A percentile compares a stretch with the other conserved stretches of the same genome.
Evolutionary conservation across 1,139 yeast genomes (phyloP).

Genomic region (Magnusiomyces clavatus): DNA sequence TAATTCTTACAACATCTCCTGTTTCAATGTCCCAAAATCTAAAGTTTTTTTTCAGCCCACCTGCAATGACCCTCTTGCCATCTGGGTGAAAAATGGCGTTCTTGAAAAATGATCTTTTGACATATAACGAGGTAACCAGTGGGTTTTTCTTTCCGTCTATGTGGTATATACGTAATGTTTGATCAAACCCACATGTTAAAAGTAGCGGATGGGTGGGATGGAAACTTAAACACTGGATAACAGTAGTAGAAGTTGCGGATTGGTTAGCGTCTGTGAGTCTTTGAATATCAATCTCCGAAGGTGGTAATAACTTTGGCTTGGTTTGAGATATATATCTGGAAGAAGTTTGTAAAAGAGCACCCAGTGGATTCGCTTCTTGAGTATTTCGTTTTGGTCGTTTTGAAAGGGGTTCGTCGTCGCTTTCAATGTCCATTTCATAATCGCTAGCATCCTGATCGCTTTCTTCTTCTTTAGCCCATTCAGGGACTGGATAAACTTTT

Average conservation of each 20-base stretch:
- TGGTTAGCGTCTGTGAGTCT: conserved; percentile 83
- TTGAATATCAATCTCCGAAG: conserved; percentile 62
- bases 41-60: conserved; percentile 88
- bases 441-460: conserved; percentile 22
- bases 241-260: conserved; percentile 60
- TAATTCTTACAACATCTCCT: conserved; percentile 74
- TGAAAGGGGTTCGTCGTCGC: conserved; percentile 33
- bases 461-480: conserved; percentile 52
- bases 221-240: conserved; percentile 75
- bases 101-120: conserved; percentile 73
- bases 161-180: conserved; percentile 78
- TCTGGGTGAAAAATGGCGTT: conserved; percentile 57
- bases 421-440: conserved; percentile 29
- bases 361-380: conserved; percentile 35
- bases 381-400: conserved; percentile 16
- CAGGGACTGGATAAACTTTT: conserved; percentile 79
- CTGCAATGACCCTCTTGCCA: conserved; percentile 61
- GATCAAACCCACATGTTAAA: conserved; percentile 87
- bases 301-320: conserved; percentile 51
- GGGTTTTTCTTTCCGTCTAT: conserved; percentile 85
- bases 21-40: conserved; percentile 80
- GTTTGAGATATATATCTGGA: conserved; percentile 46
- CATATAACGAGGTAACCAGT: conserved; percentile 71
- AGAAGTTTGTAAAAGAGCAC: conserved; percentile 51
- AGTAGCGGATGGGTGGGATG: conserved; percentile 81